These are phyloP conservation scores for Suhomyces sp. DNA, from an alignment of 805 yeast genomes.

Conservation along the genomic window DNA sequence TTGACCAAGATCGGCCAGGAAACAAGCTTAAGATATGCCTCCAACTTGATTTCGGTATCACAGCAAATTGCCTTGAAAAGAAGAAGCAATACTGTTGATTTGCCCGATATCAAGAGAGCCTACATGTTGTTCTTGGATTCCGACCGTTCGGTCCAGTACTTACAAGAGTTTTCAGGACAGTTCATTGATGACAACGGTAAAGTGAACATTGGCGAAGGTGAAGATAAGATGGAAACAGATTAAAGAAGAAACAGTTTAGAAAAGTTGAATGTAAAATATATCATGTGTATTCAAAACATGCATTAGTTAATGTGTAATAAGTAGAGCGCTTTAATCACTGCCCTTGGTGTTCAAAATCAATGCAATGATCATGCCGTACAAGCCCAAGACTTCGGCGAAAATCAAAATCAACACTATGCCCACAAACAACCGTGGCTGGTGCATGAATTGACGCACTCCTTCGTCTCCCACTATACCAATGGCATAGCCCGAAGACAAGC, in stretches of 20 bases:
- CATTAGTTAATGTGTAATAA: not conserved
- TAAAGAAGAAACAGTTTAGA: not conserved
- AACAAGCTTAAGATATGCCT: conserved; percentile 87
- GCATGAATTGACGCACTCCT: conserved; percentile 85
- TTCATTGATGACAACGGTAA: conserved; percentile 79
- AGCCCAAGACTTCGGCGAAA: conserved; percentile 87
- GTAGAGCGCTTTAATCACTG: conserved; percentile 37
- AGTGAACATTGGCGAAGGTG: conserved; percentile 50
- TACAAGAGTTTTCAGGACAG: conserved; percentile 64
- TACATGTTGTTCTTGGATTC: conserved; percentile 86
- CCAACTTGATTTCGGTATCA: conserved; percentile 87
- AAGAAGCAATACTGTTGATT: conserved; percentile 66
- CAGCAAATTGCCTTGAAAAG: conserved; percentile 83
- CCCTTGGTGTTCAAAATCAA: conserved; percentile 89
- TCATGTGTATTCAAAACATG: not conserved
- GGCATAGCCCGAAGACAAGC: conserved; percentile 95
- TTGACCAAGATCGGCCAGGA: conserved; percentile 87
- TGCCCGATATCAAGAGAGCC: conserved; percentile 81
- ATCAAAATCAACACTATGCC: conserved; percentile 86
- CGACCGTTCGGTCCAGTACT: conserved; percentile 80
- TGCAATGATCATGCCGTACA: conserved; percentile 94
- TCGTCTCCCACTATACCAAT: conserved; percentile 93
- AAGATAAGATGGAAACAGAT: conserved; percentile 37
- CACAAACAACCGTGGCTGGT: conserved; percentile 83
- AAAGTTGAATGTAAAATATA: not conserved